Percentiles rank a stretch among this genome's conserved stretches.
Conservation (phyloP, 2,329 filamentous ascomycete genomes). For the Stemphylium vesicarium region DNA sequence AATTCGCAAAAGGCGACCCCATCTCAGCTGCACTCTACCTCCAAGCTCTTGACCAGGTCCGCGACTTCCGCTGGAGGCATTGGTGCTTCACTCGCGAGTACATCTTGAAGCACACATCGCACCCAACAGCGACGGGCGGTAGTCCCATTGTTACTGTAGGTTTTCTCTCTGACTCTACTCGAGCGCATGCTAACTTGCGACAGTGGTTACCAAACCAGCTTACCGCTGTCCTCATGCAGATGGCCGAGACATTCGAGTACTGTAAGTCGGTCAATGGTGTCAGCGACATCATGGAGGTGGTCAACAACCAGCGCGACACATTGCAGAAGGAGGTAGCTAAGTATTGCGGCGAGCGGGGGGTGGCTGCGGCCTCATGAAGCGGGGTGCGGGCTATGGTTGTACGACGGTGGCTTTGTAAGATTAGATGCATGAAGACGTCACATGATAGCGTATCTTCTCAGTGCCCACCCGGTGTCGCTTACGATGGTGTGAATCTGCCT, state of each 20-base stretch:
- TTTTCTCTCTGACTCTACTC: background rate
- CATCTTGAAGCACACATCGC: slow-evolving; percentile 76
- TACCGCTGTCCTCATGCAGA: slow-evolving; percentile 73
- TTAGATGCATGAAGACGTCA: background rate
- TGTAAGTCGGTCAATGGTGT: slow-evolving; percentile 56
- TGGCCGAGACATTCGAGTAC: slow-evolving; percentile 64
- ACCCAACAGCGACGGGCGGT: slow-evolving; percentile 80
- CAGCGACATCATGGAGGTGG: slow-evolving; percentile 71
- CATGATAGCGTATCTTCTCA: background rate
- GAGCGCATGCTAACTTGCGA: slow-evolving; percentile 10
- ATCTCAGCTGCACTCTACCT: slow-evolving; percentile 57
- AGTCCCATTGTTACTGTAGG: slow-evolving; percentile 76
- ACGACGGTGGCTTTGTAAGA: background rate
- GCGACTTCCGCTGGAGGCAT: slow-evolving; percentile 82
- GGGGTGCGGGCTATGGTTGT: background rate
- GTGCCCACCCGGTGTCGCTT: background rate
- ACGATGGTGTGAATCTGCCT: background rate
- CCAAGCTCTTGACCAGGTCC: slow-evolving; percentile 70
- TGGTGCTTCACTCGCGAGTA: slow-evolving; percentile 88
- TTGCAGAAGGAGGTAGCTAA: slow-evolving; percentile 76
- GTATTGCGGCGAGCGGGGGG: slow-evolving; percentile 71
- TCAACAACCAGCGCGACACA: slow-evolving; percentile 67
- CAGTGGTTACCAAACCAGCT: slow-evolving; percentile 82
- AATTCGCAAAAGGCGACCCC: slow-evolving; percentile 69
- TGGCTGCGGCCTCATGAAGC: slow-evolving; percentile 32